Conservation (phyloP, 768 basidiomycete genomes). For the Psilocybe cubensis region DNA sequence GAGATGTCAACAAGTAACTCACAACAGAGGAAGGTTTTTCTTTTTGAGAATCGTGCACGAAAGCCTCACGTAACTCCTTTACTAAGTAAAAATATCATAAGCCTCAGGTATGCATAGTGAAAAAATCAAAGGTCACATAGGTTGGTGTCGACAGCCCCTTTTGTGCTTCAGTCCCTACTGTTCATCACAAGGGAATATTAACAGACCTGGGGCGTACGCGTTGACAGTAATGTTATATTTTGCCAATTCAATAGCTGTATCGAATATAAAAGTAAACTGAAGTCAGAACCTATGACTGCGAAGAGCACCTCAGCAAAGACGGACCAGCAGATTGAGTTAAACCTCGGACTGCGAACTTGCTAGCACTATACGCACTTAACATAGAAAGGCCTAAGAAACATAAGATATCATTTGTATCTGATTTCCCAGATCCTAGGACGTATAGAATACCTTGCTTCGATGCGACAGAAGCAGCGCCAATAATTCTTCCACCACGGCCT, state of each 20-base stretch:
- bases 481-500: slow-evolving; percentile 45
- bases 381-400: slow-evolving; percentile 5
- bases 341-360: slow-evolving; percentile 44
- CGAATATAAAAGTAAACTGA: background rate
- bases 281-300: background rate
- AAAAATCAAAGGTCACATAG: slow-evolving; percentile 13
- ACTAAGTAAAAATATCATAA: background rate
- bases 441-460: slow-evolving; percentile 39
- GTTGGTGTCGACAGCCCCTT: slow-evolving; percentile 17
- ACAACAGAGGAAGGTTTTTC: background rate
- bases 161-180: background rate
- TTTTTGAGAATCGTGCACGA: background rate
- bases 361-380: slow-evolving; percentile 30
- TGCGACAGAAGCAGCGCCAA: slow-evolving; percentile 44
- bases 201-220: slow-evolving; percentile 35
- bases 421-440: background rate
- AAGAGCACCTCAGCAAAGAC: background rate
- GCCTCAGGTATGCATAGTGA: background rate
- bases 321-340: slow-evolving; percentile 43
- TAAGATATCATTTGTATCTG: background rate
- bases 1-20: background rate
- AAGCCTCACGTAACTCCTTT: slow-evolving; percentile 1
- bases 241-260: slow-evolving; percentile 18
- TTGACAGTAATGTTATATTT: slow-evolving; percentile 36
- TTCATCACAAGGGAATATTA: background rate